Base-by-base conservation (phyloP, 2,329 filamentous ascomycete genomes). In the Curvularia verruculosa region DNA sequence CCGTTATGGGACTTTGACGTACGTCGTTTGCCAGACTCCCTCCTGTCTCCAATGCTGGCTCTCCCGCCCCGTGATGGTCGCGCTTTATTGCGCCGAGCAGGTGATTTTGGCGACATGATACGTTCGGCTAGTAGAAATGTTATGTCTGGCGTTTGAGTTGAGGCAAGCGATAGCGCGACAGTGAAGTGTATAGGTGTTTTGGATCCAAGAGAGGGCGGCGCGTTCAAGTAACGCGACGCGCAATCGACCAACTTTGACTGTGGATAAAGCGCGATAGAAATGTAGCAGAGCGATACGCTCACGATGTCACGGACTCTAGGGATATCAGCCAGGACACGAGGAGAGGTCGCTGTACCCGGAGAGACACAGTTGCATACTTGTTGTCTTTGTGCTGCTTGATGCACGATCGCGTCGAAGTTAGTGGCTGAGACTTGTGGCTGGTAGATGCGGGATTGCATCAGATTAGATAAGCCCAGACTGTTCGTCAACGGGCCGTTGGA, bases 1-100 rank as follows among this genome's bases (percentile, higher is more conserved):
- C 21, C 13, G 23, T 29, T 34, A 2, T n/a, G 18, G 40, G 19
- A 19, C 34, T 12, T 36, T n/a, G 19, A 64, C 66, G 18, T 61
- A 66, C 64, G 57, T 49, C 66, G 58, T 48, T 65, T 68, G 37
- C 63, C 59, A 12, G 61, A 60, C 19, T 68, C 65, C 50, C 54
- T 64, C 31, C 68, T 56, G n/a, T 56, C 45, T 23, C 58, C 56
- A 15, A 60, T 56, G 52, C 61, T 64, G 21, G 53, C 50, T 53
- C 65, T 60, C 46, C 69, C 67, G 44, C 71, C 71, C 34, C 72
- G 70, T 58, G 73, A 71, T 28, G 74, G 74, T 8, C 67, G 69
- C 56, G 71, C 73, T 41, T 67, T 64, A 60, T 75, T 75, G 50
- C 60, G 64, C 50, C 72, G 65, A 48, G 58, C 56, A 19, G 61